Evolutionary conservation across 2,329 filamentous ascomycete species (phyloP).

Genomic region (Ophiostoma angusticollis): DNA sequence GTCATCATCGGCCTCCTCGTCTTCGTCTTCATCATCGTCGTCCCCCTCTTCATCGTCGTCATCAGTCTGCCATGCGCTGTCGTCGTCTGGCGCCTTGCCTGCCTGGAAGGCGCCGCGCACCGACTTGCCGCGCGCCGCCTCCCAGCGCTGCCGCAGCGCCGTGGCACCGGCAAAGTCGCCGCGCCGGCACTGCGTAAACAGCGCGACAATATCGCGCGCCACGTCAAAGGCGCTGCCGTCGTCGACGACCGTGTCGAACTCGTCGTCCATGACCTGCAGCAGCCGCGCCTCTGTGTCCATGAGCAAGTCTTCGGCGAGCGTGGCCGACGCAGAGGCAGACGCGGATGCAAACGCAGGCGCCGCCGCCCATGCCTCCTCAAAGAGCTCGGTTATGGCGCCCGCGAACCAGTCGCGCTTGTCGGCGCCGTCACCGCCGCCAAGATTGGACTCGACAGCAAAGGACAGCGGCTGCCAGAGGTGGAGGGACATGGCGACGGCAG

Average conservation of each 20-base stretch:
- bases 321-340: slow-evolving; percentile 16
- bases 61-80: slow-evolving; percentile 48
- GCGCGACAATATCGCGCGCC: slow-evolving; percentile 56
- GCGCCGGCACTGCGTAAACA: slow-evolving; percentile 50
- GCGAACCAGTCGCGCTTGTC: slow-evolving; percentile 97
- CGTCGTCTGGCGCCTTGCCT: slow-evolving; percentile 41
- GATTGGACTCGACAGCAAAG: slow-evolving; percentile 73
- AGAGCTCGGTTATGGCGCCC: slow-evolving; percentile 71
- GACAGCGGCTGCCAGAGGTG: slow-evolving; percentile 81
- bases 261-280: slow-evolving; percentile 84
- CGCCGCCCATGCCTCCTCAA: slow-evolving; percentile 27
- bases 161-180: slow-evolving; percentile 56
- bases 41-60: slow-evolving; percentile 39
- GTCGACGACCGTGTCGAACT: slow-evolving; percentile 87
- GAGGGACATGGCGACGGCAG: slow-evolving; percentile 72
- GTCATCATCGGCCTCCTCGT: slow-evolving; percentile 40
- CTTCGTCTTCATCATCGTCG: slow-evolving; percentile 43
- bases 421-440: slow-evolving; percentile 69
- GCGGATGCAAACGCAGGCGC: slow-evolving; percentile 16
- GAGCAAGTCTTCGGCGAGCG: slow-evolving; percentile 42
- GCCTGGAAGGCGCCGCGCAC: slow-evolving; percentile 41
- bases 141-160: slow-evolving; percentile 49
- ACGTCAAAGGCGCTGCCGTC: slow-evolving; percentile 72
- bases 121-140: slow-evolving; percentile 47
- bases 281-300: slow-evolving; percentile 72